These are phyloP conservation scores for Comarum palustre DNA, from an alignment of 306 rosid genomes.

Conservation along the genomic window DNA sequence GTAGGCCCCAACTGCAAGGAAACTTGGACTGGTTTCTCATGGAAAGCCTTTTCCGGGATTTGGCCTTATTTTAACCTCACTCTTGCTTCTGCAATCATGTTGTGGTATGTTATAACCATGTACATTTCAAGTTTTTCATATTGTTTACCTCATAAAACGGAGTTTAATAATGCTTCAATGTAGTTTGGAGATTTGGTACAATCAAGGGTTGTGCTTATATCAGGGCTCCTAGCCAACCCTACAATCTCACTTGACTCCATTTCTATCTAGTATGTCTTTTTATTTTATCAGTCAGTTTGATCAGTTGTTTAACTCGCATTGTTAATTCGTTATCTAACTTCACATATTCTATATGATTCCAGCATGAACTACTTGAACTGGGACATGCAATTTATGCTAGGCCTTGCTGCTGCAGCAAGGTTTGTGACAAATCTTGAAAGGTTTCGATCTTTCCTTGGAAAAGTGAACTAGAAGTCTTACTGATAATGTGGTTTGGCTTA, in stretches of 20 bases:
- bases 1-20: conserved; percentile 61
- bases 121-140: not conserved
- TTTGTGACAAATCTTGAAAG: conserved; percentile 16
- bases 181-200: conserved; percentile 83
- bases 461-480: not conserved
- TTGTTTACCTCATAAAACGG: not conserved
- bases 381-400: conserved; percentile 70
- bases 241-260: conserved; percentile 56
- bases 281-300: not conserved
- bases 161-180: conserved; percentile 5
- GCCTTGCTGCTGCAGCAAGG: conserved; percentile 75
- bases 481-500: not conserved
- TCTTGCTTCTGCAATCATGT: conserved; percentile 62
- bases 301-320: not conserved
- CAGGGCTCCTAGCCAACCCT: conserved; percentile 64
- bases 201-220: conserved; percentile 68
- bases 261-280: conserved; percentile 41
- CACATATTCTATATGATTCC: conserved; percentile 18
- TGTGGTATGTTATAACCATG: conserved; percentile 39
- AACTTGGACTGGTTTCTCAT: conserved; percentile 69
- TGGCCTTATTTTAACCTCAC: conserved; percentile 83
- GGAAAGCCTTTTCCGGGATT: conserved; percentile 49
- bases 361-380: conserved; percentile 68
- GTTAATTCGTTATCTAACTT: not conserved
- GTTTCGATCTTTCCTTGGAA: not conserved